Evolutionary conservation across 2,329 filamentous ascomycete species (phyloP), one percentile per base, ranked within the genome.

Genomic region (Fonsecaea multimorphosa): DNA sequence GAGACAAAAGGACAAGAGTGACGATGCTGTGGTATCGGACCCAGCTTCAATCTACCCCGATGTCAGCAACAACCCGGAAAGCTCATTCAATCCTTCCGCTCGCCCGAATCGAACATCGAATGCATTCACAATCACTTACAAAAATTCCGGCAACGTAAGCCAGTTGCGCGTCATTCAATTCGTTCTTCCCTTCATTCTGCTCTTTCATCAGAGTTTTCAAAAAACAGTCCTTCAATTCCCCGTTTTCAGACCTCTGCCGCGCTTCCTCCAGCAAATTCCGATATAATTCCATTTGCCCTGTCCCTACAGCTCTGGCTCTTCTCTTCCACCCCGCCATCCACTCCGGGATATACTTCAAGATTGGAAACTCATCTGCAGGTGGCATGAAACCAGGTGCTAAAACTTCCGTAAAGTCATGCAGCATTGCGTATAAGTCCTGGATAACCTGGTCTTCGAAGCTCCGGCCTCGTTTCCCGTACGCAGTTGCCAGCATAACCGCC

Each of bases 21-120:
- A 81, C 3, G 78, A 80, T 0, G 81, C 79, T 0, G 82, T 84
- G 0, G 83, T 85, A 64, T 85, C 83, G 2, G 77, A 82, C 31
- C 83, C 79, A 11, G 81, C 83, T 29, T 82, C 82, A 58, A 61
- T 46, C 56, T 59, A 14, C 16, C n/a, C n/a, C n/a, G n/a, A n/a
- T n/a, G n/a, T n/a, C n/a, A n/a, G n/a, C n/a, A n/a, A n/a, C n/a
- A n/a, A n/a, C n/a, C n/a, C n/a, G n/a, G n/a, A n/a, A n/a, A n/a
- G n/a, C n/a, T n/a, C n/a, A n/a, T n/a, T n/a, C n/a, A n/a, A n/a
- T n/a, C n/a, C n/a, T n/a, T n/a, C n/a, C n/a, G n/a, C n/a, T n/a
- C n/a, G n/a, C n/a, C n/a, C n/a, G n/a, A n/a, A n/a, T n/a, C n/a
- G n/a, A n/a, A n/a, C n/a, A n/a, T n/a, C n/a, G 14, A 19, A 22